Evolutionary conservation across 352 stramenopile genomes (phyloP), one percentile per base, ranked within the genome.

Genomic region (Plasmopara halstedii): DNA sequence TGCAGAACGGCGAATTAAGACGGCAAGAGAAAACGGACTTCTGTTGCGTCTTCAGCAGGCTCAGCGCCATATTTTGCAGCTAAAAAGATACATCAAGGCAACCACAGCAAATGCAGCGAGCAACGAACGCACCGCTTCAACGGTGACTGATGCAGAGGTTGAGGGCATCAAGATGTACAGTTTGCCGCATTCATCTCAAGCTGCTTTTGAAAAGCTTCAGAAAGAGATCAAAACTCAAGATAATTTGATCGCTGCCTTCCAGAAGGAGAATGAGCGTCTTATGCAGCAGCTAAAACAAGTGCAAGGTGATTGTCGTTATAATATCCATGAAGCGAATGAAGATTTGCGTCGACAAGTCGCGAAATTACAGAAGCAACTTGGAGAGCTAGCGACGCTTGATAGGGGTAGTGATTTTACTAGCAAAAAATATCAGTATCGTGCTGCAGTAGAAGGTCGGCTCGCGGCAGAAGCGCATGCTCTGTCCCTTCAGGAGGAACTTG

Each of bases 241-340:
- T 32, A 70, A 45, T 10, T 61, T 91, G 18, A 90, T 93, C 47
- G 62, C 74, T 48, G 82, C 73, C 0, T 93, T 82, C 46, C 82
- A 91, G 55, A 70, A 72, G 31, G 82, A 93, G 36, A 93, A 93
- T 40, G 75, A 91, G 23, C 73, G 80, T 19, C 50, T 93, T 1
- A 93, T 91, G 82, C 69, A 67, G 10, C 76, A 89, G 41, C 56
- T 91, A 0, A 85, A 86, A 38, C 62, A 73, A 33, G 44, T 83
- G 21, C 76, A 76, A 21, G 59, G 78, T 21, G 70, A 83, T 15
- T 44, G 69, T 5, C 64, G 81, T 18, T 87, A 83, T 43, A 71
- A 93, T 20, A 65, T 84, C n/a, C 73, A 85, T 50, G 33, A 72
- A 42, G 70, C 85, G n/a, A 93, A 89, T 49, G 64, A 88, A 46